Evolutionary conservation across 768 basidiomycete genomes (phyloP).

Genomic region (Termitomyces sp.): DNA sequence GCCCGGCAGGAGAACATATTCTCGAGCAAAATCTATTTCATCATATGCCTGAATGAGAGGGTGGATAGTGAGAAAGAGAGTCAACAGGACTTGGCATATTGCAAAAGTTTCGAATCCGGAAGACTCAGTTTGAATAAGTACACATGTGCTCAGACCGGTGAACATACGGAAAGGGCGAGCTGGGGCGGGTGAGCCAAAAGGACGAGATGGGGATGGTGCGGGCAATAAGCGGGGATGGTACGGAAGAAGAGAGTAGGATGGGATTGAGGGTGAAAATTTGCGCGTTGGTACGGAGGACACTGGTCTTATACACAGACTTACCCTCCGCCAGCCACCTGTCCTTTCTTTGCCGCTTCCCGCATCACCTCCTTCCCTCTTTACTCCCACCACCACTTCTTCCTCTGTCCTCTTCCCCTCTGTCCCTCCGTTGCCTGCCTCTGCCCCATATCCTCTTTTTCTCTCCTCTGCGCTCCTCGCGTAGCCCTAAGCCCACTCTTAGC

Average conservation of each 20-base stretch:
- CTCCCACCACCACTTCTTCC: slow-evolving; percentile 19
- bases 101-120: slow-evolving; percentile 6
- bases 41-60: neutral
- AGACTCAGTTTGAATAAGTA: slow-evolving; percentile 10
- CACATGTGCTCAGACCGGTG: slow-evolving; percentile 9
- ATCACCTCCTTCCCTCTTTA: slow-evolving; percentile 36
- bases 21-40: neutral
- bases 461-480: slow-evolving; percentile 13
- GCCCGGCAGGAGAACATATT: neutral
- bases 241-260: slow-evolving; percentile 16
- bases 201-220: neutral
- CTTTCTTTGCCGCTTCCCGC: slow-evolving; percentile 55
- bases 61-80: neutral
- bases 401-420: slow-evolving; percentile 12
- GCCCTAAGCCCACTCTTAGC: slow-evolving; percentile 14
- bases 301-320: slow-evolving; percentile 33
- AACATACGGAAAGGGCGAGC: slow-evolving; percentile 9
- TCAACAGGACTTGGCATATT: slow-evolving; percentile 1
- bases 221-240: neutral
- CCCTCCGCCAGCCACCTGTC: slow-evolving; percentile 60
- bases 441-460: slow-evolving; percentile 7
- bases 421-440: slow-evolving; percentile 8
- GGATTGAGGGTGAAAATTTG: slow-evolving; percentile 4
- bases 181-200: neutral
- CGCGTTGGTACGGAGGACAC: slow-evolving; percentile 9